Evolutionary conservation across 139 green algal genomes (phyloP).

Genomic region (Coccomyxa sp.): DNA sequence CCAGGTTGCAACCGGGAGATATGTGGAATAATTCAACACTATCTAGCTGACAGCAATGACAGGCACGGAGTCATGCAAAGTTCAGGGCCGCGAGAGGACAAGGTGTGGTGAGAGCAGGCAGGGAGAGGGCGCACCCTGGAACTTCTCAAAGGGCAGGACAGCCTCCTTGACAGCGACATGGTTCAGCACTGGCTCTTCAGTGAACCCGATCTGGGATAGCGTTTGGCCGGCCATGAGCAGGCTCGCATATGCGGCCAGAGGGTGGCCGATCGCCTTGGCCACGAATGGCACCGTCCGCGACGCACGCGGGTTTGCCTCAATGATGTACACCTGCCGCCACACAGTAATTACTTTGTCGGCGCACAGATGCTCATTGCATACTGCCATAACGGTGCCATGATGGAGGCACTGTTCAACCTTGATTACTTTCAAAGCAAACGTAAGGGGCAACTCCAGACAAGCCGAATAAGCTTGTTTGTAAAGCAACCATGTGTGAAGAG

Average conservation of each 20-base stretch:
- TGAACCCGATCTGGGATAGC: slow-evolving; percentile 84
- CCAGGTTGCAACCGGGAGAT: too few species aligned
- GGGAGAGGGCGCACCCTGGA: slow-evolving; percentile 56
- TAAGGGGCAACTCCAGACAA: too few species aligned
- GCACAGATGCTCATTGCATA: neutral
- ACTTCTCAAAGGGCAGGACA: slow-evolving; percentile 99
- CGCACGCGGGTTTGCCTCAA: slow-evolving; percentile 97
- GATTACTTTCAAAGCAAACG: too few species aligned
- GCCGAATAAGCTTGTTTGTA: too few species aligned
- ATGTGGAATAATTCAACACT: too few species aligned
- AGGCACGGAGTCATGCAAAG: too few species aligned
- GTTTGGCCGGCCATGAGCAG: slow-evolving; percentile 90
- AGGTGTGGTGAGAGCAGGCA: too few species aligned
- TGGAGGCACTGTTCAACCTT: too few species aligned
- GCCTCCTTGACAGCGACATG: slow-evolving; percentile 99
- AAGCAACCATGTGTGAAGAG: too few species aligned
- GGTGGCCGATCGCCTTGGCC: slow-evolving; percentile 95
- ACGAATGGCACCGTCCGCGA: slow-evolving; percentile 98
- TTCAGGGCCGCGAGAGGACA: too few species aligned
- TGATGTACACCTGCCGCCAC: slow-evolving; percentile 86
- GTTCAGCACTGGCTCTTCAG: slow-evolving; percentile 69
- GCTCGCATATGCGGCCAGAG: slow-evolving; percentile 93
- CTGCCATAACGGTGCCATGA: too few species aligned
- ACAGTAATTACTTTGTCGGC: neutral
- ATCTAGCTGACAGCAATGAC: too few species aligned